Base-by-base conservation (phyloP, 2,329 filamentous ascomycete genomes). In the Stromatinia cepivora region DNA sequence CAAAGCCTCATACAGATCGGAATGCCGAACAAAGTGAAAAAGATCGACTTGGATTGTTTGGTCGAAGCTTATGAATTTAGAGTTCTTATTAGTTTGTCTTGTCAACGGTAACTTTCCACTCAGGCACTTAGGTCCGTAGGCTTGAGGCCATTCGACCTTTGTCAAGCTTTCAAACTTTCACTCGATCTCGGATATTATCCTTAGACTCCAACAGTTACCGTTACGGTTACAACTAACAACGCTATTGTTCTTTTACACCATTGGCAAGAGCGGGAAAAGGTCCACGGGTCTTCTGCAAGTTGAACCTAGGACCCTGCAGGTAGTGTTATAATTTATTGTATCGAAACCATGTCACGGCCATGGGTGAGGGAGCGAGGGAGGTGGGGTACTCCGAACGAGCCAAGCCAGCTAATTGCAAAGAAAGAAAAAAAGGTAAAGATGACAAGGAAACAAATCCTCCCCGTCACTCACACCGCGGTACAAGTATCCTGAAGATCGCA, bases 401-500 rank as follows among this genome's bases (percentile, higher is more conserved):
- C 20, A 67, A 62, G 20, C 52, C 25, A 31, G 52, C 17, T 22
- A 54, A 48, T 62, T 62, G 45, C 31, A 11, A 48, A 39, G 20
- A 50, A n/a, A 8, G 17, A 48, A 31, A 25, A 5, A 17, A 58
- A 45, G 11, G 39, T 28, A 57, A 66, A 66, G 28, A 7, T 36
- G 28, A 64, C 66, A 46, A 28, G 66, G 58, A 64, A 54, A 54
- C 36, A 4, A 62, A 53, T 53, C 58, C 58, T 67, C 34, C 66
- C 57, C 39, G 28, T 54, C 48, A 20, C 31, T 46, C 57, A 36
- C 66, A 36, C 66, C 66, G 66, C 58, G 48, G 57, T 48, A 64
- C 66, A 54, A 53, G 58, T 46, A 63, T 68, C 66, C 66, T 67
- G 66, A 67, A 67, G 66, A 67, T 62, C 66, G 45, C 31, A 31